These are phyloP conservation scores for Pyrus hybrid DNA, from an alignment of 331 rosid species.

Conservation along the genomic window DNA sequence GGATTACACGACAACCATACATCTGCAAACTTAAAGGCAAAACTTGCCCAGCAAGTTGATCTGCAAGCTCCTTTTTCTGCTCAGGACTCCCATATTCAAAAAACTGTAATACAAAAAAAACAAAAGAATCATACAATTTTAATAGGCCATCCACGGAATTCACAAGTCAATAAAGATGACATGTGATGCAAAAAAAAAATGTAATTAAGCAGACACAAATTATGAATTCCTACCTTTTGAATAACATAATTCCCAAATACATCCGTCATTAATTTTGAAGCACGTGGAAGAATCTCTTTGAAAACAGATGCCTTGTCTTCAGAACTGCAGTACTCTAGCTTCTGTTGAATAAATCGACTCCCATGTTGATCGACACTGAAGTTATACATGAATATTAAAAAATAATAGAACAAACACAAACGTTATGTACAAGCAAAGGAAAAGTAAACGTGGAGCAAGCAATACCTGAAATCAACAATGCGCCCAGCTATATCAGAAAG, in stretches of 20 bases:
- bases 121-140: neutral
- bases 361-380: conserved; percentile 82
- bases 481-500: conserved; percentile 70
- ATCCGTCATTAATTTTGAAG: conserved; percentile 60
- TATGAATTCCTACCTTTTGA: conserved; percentile 50
- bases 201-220: neutral
- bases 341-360: conserved; percentile 86
- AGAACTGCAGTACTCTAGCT: conserved; percentile 55
- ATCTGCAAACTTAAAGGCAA: conserved; percentile 74
- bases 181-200: neutral
- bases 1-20: conserved; percentile 89
- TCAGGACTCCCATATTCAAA: conserved; percentile 70
- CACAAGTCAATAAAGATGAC: neutral
- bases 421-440: conserved; percentile 1
- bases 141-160: conserved; percentile 5
- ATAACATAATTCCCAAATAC: conserved; percentile 81
- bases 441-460: conserved; percentile 21
- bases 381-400: conserved; percentile 15
- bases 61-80: conserved; percentile 79
- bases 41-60: conserved; percentile 51
- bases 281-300: conserved; percentile 58
- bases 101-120: conserved; percentile 31
- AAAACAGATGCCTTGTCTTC: conserved; percentile 56
- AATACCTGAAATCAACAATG: conserved; percentile 73
- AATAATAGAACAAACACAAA: neutral